A percentile compares a stretch with the other conserved stretches of the same genome.
Conservation (phyloP, 2,329 filamentous ascomycete genomes). For the Ophiostoma triangulosporum region DNA sequence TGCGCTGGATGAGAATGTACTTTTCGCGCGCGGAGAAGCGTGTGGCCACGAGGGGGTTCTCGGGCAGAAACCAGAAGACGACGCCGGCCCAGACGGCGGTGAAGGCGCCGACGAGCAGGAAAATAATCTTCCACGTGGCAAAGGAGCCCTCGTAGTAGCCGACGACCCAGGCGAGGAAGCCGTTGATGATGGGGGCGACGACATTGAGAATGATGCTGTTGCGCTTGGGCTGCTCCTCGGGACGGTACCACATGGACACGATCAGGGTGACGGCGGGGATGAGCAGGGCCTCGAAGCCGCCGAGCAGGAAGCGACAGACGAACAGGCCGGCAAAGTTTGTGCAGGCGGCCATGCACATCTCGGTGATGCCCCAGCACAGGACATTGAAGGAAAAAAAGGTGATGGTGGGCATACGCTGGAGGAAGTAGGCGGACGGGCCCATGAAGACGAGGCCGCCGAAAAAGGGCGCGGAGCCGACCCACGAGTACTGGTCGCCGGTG, state of each 20-base stretch:
- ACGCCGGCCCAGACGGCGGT: constrained; percentile 15
- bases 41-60: constrained; percentile 15
- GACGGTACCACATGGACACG: constrained; percentile 16
- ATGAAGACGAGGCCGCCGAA: constrained; percentile 17
- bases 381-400: constrained; percentile 14
- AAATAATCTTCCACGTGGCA: constrained; percentile 18
- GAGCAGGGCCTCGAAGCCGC: constrained; percentile 15
- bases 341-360: constrained; percentile 15
- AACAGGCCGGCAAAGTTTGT: constrained; percentile 14
- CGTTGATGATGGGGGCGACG: constrained; percentile 16
- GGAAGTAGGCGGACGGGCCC: constrained; percentile 14
- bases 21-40: constrained; percentile 9
- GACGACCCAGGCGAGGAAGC: constrained; percentile 16
- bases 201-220: constrained; percentile 18
- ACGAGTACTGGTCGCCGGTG: constrained; percentile 18
- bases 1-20: constrained; percentile 13
- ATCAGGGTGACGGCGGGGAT: constrained; percentile 16
- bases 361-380: constrained; percentile 14
- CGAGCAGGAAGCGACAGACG: constrained; percentile 15
- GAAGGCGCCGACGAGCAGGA: constrained; percentile 16
- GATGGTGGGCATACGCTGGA: constrained; percentile 14
- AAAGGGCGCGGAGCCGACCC: constrained; percentile 16
- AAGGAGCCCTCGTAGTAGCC: constrained; percentile 15
- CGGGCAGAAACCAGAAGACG: constrained; percentile 15
- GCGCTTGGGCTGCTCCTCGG: constrained; percentile 17